Evolutionary conservation across 768 basidiomycete genomes (phyloP).

Genomic region (Paxillus ammoniavirescens): DNA sequence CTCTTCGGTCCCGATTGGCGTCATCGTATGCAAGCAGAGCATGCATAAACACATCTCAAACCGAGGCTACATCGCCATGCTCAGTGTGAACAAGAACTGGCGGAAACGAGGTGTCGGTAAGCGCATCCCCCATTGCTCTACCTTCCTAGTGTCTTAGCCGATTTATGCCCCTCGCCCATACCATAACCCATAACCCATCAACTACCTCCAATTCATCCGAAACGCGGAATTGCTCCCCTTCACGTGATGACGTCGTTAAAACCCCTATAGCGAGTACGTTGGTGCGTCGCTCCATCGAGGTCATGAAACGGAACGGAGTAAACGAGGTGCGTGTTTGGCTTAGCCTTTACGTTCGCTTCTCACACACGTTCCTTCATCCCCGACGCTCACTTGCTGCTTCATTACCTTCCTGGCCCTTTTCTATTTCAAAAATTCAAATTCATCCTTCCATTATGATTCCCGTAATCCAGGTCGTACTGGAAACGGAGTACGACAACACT

Average conservation of each 20-base stretch:
- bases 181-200: not conserved
- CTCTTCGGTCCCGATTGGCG: conserved; percentile 68
- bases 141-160: not conserved
- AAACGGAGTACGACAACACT: conserved; percentile 93
- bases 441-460: not conserved
- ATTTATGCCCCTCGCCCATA: conserved; percentile 1
- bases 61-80: conserved; percentile 97
- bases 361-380: not conserved
- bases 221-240: conserved; percentile 30
- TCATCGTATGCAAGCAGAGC: conserved; percentile 97
- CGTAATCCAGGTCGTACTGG: conserved; percentile 73
- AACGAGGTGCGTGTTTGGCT: conserved; percentile 69
- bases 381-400: not conserved
- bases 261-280: conserved; percentile 71
- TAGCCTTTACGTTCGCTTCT: not conserved
- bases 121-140: conserved; percentile 29
- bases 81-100: conserved; percentile 82
- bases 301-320: conserved; percentile 80
- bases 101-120: conserved; percentile 90
- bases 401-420: not conserved
- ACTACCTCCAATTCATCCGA: conserved; percentile 30
- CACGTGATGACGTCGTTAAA: conserved; percentile 15
- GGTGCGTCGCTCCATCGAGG: conserved; percentile 77
- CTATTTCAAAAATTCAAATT: not conserved
- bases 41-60: conserved; percentile 72